These are phyloP conservation scores for Citrus mangshanensis DNA, from an alignment of 345 rosid species.

Conservation along the genomic window DNA sequence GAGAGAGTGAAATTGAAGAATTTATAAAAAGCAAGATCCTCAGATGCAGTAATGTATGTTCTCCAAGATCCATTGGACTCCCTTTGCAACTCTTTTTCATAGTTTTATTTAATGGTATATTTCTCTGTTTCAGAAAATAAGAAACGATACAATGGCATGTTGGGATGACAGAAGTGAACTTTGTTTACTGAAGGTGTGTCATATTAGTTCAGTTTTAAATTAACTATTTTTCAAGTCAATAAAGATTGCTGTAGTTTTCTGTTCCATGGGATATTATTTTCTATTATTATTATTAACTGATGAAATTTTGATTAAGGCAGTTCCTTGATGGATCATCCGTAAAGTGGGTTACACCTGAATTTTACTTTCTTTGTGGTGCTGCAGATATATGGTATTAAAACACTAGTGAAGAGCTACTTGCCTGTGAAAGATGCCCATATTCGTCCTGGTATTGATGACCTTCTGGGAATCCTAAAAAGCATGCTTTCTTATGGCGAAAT, in stretches of 20 bases:
- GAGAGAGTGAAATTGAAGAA: constrained; percentile 81
- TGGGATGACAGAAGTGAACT: constrained; percentile 87
- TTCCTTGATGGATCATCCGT: constrained; percentile 13
- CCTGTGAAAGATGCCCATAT: constrained; percentile 94
- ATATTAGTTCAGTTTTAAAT: background rate
- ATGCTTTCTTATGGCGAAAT: constrained; percentile 73
- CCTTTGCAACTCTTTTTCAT: constrained; percentile 4
- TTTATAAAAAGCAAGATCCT: constrained; percentile 78
- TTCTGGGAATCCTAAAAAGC: constrained; percentile 62
- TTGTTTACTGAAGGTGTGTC: constrained; percentile 85
- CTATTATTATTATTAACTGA: background rate
- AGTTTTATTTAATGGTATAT: constrained; percentile 16
- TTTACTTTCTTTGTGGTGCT: background rate
- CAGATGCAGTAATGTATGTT: constrained; percentile 51
- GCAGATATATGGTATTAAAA: constrained; percentile 90
- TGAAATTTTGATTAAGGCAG: constrained; percentile 4
- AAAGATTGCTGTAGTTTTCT: background rate
- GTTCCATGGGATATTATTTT: background rate
- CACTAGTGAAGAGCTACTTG: constrained; percentile 89
- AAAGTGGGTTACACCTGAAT: constrained; percentile 12
- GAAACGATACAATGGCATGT: constrained; percentile 34
- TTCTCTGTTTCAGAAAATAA: constrained; percentile 61
- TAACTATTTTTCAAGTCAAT: background rate
- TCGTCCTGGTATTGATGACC: constrained; percentile 73
- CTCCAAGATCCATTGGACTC: constrained; percentile 20